phyloP scores from a whole-genome alignment of 1,284 basidiomycete genomes.

The Apiotrichum porosum region DNA sequence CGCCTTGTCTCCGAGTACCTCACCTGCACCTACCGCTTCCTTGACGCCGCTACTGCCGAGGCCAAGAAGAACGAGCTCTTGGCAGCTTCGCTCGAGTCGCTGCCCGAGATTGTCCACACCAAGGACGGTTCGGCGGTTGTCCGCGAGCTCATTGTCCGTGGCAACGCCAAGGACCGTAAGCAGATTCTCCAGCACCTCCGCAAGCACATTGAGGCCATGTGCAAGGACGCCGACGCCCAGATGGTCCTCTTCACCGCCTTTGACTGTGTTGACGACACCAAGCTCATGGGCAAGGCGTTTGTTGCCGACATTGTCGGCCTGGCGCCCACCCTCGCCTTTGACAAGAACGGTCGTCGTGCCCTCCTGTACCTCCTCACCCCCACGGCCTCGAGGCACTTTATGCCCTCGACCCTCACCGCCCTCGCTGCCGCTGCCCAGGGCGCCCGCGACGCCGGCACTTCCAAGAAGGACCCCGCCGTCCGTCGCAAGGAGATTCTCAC shows the following conservation, averaged over 20 bases:
- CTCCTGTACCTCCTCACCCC: conserved; percentile 76
- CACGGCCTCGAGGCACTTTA: conserved; percentile 71
- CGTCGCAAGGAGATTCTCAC: conserved; percentile 64
- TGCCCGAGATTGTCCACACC: conserved; percentile 87
- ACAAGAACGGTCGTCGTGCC: conserved; percentile 60
- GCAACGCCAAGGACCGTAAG: conserved; percentile 83
- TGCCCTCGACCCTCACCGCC: conserved; percentile 64
- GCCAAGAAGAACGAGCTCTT: conserved; percentile 49
- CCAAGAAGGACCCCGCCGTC: conserved; percentile 65
- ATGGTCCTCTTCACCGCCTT: conserved; percentile 79
- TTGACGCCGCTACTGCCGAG: conserved; percentile 37
- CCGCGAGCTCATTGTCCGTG: conserved; percentile 71
- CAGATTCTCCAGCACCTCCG: conserved; percentile 77
- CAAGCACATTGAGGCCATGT: conserved; percentile 78
- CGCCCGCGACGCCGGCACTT: conserved; percentile 55
- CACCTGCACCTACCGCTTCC: conserved; percentile 43
- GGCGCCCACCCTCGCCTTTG: conserved; percentile 53
- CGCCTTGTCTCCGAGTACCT: conserved; percentile 55
- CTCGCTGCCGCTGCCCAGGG: conserved; percentile 63
- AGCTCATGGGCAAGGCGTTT: conserved; percentile 72
- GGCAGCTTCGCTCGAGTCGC: conserved; percentile 62
- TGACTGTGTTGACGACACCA: conserved; percentile 83
- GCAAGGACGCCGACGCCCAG: conserved; percentile 78
- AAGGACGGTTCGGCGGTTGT: conserved; percentile 81
- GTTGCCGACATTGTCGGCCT: conserved; percentile 54